Conservation (phyloP, 2,329 filamentous ascomycete genomes). For the Pseudogymnoascus sp. region DNA sequence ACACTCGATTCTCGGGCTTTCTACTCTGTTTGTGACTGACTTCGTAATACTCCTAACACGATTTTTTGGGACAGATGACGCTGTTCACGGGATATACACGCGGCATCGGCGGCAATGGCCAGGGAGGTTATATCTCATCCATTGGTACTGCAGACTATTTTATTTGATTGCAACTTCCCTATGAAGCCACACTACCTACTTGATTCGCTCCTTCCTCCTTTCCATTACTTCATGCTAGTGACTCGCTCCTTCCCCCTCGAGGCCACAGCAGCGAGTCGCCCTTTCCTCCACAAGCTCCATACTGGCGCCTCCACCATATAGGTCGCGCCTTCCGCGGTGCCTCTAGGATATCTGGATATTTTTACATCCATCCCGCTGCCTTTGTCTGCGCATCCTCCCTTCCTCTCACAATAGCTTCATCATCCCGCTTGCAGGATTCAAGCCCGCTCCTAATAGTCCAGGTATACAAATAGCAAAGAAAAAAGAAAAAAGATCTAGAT, state of each 20-base stretch:
- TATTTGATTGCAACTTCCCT: not conserved
- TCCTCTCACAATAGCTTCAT: not conserved
- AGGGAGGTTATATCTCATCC: not conserved
- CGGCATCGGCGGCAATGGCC: not conserved
- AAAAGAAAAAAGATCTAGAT: not conserved
- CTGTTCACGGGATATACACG: not conserved
- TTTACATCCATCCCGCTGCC: not conserved
- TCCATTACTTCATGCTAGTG: not conserved
- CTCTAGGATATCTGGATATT: not conserved
- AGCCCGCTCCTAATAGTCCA: not conserved
- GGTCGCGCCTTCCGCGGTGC: not conserved
- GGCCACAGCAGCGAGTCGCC: not conserved
- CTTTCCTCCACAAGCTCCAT: not conserved
- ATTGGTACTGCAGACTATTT: not conserved
- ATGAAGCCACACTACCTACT: not conserved
- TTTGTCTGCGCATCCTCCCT: not conserved
- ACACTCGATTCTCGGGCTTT: not conserved
- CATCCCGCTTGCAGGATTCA: not conserved
- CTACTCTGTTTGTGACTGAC: not conserved
- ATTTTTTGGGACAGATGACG: not conserved
- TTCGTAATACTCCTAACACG: not conserved
- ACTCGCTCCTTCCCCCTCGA: not conserved
- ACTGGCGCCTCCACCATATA: not conserved
- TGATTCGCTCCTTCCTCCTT: not conserved
- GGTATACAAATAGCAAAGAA: slow-evolving; percentile 8